Evolutionary conservation across 2,329 filamentous ascomycete genomes (phyloP), one percentile per base, ranked within the genome.

Genomic region (Chaetomiaceae sp.): DNA sequence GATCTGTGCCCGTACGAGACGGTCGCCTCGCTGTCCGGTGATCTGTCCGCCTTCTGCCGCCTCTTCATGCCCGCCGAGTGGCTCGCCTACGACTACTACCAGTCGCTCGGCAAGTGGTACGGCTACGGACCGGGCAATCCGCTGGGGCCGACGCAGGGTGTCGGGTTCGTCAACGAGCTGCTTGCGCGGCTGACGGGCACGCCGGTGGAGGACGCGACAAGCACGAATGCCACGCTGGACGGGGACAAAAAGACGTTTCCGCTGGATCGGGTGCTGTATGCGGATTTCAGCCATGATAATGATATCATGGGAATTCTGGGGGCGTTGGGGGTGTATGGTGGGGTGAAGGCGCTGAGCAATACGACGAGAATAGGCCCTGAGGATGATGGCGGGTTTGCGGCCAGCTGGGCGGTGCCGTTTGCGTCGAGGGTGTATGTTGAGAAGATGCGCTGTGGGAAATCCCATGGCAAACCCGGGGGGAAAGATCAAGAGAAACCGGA

Each of bases 241-340:
- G 68, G 68, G 5, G 72, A 80, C 48, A 67, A 75, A 1, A 61
- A 65, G 6, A 90, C 86, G 0, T 96, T 95, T 59, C 89, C 90
- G 0, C 68, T 95, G 0, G 73, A 76, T 51, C 66, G 70, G 35
- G 68, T 68, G 10, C 67, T 95, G 1, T 96, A 94, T 60, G 89
- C 88, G 0, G 90, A 96, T 65, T 95, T 96, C 61, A 87, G 83
- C 52, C 90, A 96, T 65, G 90, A 96, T 66, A 95, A 94, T 63
- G 82, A 85, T 60, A 88, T 96, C 81, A 79, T 78, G 24, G 76
- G 77, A 7, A 79, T 94, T 6, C 86, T 86, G 60, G 81, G 80
- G 5, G 88, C 88, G 0, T 61, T 96, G 53, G 86, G 88, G 0
- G 68, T 95, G 20, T 95, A 88, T 67, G 86, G 89, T 55, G 67